Percentiles rank a stretch among this genome's conserved stretches.
phyloP scores from a whole-genome alignment of 805 yeast genomes.

The Saccharomycopsis malanga region DNA sequence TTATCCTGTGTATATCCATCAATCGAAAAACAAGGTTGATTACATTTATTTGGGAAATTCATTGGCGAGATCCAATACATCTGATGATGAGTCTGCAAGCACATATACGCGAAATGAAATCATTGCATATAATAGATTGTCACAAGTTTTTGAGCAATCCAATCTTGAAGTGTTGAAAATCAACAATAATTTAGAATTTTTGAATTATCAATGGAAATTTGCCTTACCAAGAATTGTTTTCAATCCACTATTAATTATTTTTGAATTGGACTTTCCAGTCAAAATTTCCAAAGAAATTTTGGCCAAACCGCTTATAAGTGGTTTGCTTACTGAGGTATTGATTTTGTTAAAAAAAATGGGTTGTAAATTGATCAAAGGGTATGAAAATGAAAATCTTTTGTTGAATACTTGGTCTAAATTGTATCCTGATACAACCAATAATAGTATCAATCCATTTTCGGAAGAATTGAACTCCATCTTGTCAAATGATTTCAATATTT shows the following conservation, averaged over 20 bases:
- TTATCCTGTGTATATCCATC: conserved; percentile 30
- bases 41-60: conserved; percentile 33
- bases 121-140: conserved; percentile 30
- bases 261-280: conserved; percentile 63
- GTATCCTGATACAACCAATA: conserved; percentile 30
- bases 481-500: background rate
- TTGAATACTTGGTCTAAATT: conserved; percentile 45
- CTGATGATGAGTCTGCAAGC: conserved; percentile 35
- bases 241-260: conserved; percentile 65
- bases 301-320: conserved; percentile 80
- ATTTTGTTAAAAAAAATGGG: conserved; percentile 73
- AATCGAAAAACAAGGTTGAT: conserved; percentile 34
- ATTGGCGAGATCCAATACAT: conserved; percentile 28
- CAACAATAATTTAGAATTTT: conserved; percentile 45
- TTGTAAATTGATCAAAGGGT: conserved; percentile 61
- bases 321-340: conserved; percentile 67
- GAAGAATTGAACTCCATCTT: background rate
- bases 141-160: conserved; percentile 33
- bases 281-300: conserved; percentile 58
- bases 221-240: conserved; percentile 74
- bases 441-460: background rate
- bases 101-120: conserved; percentile 35
- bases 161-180: conserved; percentile 43
- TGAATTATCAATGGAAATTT: conserved; percentile 77
- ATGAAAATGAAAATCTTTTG: conserved; percentile 57